Conservation (phyloP, 2,329 filamentous ascomycete species). For the Lasiodiplodia sp. region DNA sequence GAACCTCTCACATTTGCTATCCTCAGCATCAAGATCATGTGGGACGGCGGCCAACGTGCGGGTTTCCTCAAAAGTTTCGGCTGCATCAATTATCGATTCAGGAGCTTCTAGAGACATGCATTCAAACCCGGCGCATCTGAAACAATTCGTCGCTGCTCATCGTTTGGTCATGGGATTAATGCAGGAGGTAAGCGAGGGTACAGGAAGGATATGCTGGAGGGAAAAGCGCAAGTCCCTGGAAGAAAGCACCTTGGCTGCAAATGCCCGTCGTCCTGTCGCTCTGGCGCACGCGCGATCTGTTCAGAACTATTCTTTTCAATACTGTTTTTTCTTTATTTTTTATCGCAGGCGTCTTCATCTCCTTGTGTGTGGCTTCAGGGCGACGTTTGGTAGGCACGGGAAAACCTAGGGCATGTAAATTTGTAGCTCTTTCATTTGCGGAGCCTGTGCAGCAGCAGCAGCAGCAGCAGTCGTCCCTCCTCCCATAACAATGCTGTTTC, state of each 20-base stretch:
- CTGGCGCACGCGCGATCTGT: constrained; percentile 12
- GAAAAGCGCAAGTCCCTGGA: constrained; percentile 25
- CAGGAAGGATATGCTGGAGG: constrained; percentile 16
- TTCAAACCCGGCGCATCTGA: constrained; percentile 28
- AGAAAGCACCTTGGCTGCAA: constrained; percentile 7
- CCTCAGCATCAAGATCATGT: constrained; percentile 9
- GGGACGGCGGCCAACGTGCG: constrained; percentile 26
- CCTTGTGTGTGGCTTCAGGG: background rate
- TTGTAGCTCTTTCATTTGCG: constrained; percentile 17
- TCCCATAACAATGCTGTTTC: constrained; percentile 12
- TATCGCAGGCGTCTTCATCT: constrained; percentile 5
- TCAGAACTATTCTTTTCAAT: background rate
- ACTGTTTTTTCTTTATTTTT: background rate
- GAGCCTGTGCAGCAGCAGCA: constrained; percentile 8
- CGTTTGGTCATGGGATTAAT: constrained; percentile 22
- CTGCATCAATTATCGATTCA: constrained; percentile 27
- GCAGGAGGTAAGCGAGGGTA: constrained; percentile 17
- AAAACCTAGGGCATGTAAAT: constrained; percentile 19
- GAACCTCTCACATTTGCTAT: constrained; percentile 19
- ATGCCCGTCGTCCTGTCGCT: constrained; percentile 22
- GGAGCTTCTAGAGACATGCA: constrained; percentile 31
- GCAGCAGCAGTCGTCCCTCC: background rate
- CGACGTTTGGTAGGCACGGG: background rate
- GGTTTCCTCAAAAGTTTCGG: constrained; percentile 24
- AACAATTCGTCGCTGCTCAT: constrained; percentile 28